Evolutionary conservation across 179 eudicot species (phyloP).

Genomic region (Nepenthes alata): DNA sequence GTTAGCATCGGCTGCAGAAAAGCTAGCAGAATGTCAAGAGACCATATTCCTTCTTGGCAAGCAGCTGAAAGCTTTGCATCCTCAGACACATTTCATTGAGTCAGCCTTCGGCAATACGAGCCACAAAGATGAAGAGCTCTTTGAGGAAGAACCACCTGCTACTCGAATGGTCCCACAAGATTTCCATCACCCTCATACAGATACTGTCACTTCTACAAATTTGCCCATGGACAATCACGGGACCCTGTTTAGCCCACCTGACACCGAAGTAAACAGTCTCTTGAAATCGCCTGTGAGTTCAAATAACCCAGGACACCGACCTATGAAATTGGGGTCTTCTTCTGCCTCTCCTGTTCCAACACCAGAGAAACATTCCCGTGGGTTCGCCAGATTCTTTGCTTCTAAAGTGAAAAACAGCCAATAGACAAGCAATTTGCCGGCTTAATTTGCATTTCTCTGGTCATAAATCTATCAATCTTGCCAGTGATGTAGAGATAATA

Average conservation of each 20-base stretch:
- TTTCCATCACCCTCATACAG: slow-evolving; percentile 30
- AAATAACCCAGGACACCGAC: slow-evolving; percentile 40
- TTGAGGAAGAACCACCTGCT: slow-evolving; percentile 49
- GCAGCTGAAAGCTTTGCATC: slow-evolving; percentile 64
- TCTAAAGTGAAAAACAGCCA: slow-evolving; percentile 3
- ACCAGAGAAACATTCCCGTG: slow-evolving; percentile 79
- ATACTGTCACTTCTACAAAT: slow-evolving; percentile 19
- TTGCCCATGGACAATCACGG: slow-evolving; percentile 32
- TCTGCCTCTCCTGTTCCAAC: slow-evolving; percentile 62
- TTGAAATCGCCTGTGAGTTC: slow-evolving; percentile 42
- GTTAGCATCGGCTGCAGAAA: slow-evolving; percentile 78
- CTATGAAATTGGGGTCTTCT: slow-evolving; percentile 66
- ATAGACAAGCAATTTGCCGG: not conserved
- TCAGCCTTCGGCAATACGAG: slow-evolving; percentile 35
- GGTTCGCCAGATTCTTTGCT: slow-evolving; percentile 12
- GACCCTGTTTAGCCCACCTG: slow-evolving; percentile 39
- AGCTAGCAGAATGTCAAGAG: slow-evolving; percentile 93
- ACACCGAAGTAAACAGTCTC: slow-evolving; percentile 34
- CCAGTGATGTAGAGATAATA: not conserved
- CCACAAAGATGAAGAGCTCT: slow-evolving; percentile 21
- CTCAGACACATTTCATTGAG: slow-evolving; percentile 39
- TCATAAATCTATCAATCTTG: not conserved
- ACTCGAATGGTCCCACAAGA: slow-evolving; percentile 35
- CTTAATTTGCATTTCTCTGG: not conserved
- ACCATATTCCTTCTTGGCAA: slow-evolving; percentile 83